These are phyloP conservation scores for Alternaria arborescens DNA, from an alignment of 2,329 filamentous ascomycete genomes.

Conservation along the genomic window DNA sequence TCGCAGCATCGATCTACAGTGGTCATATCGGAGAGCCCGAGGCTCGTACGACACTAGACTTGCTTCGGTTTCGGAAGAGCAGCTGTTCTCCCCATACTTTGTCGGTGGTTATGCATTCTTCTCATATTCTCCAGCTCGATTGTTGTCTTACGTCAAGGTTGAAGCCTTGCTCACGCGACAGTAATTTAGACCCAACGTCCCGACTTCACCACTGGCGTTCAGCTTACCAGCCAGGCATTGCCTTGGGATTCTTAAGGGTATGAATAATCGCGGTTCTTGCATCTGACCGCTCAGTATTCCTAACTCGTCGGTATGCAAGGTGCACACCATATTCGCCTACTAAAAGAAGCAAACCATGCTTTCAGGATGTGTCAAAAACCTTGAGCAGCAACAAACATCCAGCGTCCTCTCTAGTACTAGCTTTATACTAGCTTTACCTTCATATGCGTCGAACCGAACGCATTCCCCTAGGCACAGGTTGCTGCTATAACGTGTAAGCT, in stretches of 20 bases:
- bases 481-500: not conserved
- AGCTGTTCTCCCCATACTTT: not conserved
- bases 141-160: not conserved
- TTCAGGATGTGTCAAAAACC: too few relatives aligned
- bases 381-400: not conserved
- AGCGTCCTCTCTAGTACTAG: not conserved
- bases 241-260: not conserved
- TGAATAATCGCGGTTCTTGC: too few relatives aligned
- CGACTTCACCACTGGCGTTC: too few relatives aligned
- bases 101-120: not conserved
- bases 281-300: too few relatives aligned
- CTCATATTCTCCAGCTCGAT: not conserved
- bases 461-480: not conserved
- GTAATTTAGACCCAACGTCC: not conserved
- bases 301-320: too few relatives aligned
- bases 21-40: not conserved
- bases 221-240: not conserved
- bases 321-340: too few relatives aligned
- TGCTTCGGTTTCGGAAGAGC: not conserved
- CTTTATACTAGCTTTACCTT: not conserved
- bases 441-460: not conserved
- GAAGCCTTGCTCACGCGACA: not conserved
- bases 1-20: not conserved
- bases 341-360: too few relatives aligned
- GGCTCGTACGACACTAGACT: conserved; percentile 4